These are phyloP conservation scores for Aspergillus viridinutans DNA, from an alignment of 2,329 filamentous ascomycete species.

Conservation along the genomic window DNA sequence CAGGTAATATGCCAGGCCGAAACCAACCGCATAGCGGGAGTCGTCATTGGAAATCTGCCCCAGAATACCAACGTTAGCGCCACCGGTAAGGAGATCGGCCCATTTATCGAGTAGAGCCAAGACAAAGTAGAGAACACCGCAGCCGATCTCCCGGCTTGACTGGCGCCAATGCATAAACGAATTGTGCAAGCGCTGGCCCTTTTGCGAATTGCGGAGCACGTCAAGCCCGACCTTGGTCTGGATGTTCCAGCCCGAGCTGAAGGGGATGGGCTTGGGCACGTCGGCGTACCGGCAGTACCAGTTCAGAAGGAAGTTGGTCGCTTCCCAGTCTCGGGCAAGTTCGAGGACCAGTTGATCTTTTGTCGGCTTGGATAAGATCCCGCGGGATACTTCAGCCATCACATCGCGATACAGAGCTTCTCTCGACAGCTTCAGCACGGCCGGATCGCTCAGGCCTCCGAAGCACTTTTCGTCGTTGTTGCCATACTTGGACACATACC, in stretches of 20 bases:
- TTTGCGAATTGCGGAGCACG: conserved; percentile 50
- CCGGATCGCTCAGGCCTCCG: conserved; percentile 45
- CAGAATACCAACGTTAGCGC: conserved; percentile 38
- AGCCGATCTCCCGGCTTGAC: conserved; percentile 52
- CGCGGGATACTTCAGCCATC: conserved; percentile 41
- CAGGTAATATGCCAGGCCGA: conserved; percentile 56
- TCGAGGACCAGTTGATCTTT: conserved; percentile 47
- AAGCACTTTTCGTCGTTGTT: conserved; percentile 38
- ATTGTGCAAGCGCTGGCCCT: conserved; percentile 53
- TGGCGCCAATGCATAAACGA: conserved; percentile 58
- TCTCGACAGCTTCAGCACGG: conserved; percentile 46
- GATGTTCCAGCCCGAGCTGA: conserved; percentile 56
- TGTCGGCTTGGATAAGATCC: conserved; percentile 41
- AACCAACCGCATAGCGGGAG: conserved; percentile 48
- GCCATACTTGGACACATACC: conserved; percentile 34
- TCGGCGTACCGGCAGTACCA: conserved; percentile 50
- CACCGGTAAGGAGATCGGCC: conserved; percentile 47
- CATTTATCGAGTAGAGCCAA: conserved; percentile 55
- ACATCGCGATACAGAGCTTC: conserved; percentile 46
- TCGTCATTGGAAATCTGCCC: conserved; percentile 28
- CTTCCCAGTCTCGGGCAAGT: conserved; percentile 50
- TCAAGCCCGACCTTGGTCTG: conserved; percentile 53
- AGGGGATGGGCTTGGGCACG: conserved; percentile 49
- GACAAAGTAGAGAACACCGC: conserved; percentile 52
- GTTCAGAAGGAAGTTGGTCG: conserved; percentile 52